A percentile compares a stretch with the other conserved stretches of the same genome.
These are phyloP conservation scores for Cladosporium sp. DNA, from an alignment of 2,329 filamentous ascomycete genomes.

Conservation along the genomic window DNA sequence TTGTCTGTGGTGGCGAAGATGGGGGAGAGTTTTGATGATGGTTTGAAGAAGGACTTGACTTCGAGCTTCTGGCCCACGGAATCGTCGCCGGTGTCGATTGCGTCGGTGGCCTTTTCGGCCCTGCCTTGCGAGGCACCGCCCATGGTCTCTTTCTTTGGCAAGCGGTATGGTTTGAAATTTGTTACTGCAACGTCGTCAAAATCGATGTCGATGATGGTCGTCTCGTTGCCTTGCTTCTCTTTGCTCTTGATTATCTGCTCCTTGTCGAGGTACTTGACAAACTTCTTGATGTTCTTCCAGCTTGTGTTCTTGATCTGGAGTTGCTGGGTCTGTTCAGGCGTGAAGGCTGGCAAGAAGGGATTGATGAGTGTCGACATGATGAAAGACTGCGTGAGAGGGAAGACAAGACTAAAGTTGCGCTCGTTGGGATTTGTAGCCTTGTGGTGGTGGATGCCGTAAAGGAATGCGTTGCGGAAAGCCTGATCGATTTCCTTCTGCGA, in stretches of 20 bases:
- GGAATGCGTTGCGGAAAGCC: conserved; percentile 57
- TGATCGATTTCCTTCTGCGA: conserved; percentile 61
- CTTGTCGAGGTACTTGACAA: conserved; percentile 63
- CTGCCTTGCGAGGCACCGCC: conserved; percentile 32
- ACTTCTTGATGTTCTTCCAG: conserved; percentile 65
- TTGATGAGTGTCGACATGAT: conserved; percentile 59
- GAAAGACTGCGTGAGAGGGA: conserved; percentile 58
- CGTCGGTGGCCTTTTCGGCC: conserved; percentile 33
- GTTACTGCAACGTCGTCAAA: conserved; percentile 51
- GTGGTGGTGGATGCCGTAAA: conserved; percentile 56
- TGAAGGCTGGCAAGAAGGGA: conserved; percentile 58
- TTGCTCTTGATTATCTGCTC: conserved; percentile 57
- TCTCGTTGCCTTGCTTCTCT: conserved; percentile 58
- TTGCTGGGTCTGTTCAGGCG: conserved; percentile 48
- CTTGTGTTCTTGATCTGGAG: conserved; percentile 65
- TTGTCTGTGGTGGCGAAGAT: conserved; percentile 46
- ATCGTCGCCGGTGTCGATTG: conserved; percentile 32
- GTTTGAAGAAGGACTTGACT: conserved; percentile 50
- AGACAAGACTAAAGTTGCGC: conserved; percentile 50
- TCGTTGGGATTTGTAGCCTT: conserved; percentile 49
- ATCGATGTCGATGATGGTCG: conserved; percentile 58
- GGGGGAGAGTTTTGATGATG: conserved; percentile 52
- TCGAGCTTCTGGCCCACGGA: conserved; percentile 43
- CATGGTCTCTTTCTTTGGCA: conserved; percentile 51
- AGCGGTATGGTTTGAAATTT: conserved; percentile 55